Evolutionary conservation across 108 stramenopile species (phyloP), one percentile per base, ranked within the genome.

Genomic region (Nitzschia inconspicua): DNA sequence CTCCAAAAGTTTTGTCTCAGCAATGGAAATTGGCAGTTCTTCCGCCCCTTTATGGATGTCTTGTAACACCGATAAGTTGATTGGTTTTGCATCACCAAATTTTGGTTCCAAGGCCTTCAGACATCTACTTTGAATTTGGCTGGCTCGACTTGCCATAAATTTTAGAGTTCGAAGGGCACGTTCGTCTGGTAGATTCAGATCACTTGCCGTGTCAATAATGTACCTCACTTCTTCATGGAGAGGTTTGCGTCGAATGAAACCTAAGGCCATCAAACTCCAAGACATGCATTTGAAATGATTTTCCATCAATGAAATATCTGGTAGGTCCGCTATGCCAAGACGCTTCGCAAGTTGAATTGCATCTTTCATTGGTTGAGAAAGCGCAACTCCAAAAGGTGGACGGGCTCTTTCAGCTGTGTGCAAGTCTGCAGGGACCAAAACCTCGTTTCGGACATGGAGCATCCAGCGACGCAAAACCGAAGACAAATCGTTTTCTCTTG

Each of bases 131-230:
- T 82, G 79, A 85, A 75, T 84, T 34, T 77, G 46, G 16, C 46
- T 66, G 18, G 83, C 76, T 37, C 77, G 59, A 16, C 78, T 73
- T 18, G 64, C 30, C 47, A 86, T 86, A 23, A 76, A 64, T 37
- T 77, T 85, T 55, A 89, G 49, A 55, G 76, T 77, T 28, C 75
- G 65, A 4, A 81, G 41, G 34, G 78, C 84, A 59, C 84, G 86
- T 30, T 84, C 83, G 49, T 89, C 88, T 10, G 78, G 77, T 11
- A 82, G 55, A 49, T 73, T 71, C 29, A 89, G 48, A 35, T 57
- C 44, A 19, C 68, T 55, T 8, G 75, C 78, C 18, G 60, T 50
- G n/a, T 56, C 30, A 34, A 89, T 50, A 11, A 86, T 27, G n/a
- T 55, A 37, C n/a, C 53, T 41, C 25, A 84, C 46, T 57, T 89